A percentile compares a stretch with the other conserved stretches of the same genome.
Evolutionary conservation across 2,329 filamentous ascomycete genomes (phyloP).

Genomic region (Penicillium hordei): DNA sequence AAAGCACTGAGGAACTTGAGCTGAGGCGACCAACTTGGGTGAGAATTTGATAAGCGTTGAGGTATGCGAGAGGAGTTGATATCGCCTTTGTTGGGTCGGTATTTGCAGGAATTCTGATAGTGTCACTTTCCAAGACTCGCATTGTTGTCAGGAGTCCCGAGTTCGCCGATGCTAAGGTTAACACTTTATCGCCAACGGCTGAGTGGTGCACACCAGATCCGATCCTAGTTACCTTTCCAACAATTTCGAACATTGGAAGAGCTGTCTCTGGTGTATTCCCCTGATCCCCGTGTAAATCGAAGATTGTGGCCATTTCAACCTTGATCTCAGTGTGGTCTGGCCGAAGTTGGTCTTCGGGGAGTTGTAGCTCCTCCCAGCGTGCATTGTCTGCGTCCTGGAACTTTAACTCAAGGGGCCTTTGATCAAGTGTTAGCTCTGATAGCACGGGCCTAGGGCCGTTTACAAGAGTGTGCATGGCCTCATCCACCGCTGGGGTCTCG

Average conservation of each 20-base stretch:
- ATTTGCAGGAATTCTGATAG: constrained; percentile 14
- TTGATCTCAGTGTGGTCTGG: constrained; percentile 14
- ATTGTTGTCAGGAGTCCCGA: constrained; percentile 14
- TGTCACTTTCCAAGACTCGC: constrained; percentile 13
- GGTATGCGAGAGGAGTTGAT: constrained; percentile 17
- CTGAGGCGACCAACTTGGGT: constrained; percentile 13
- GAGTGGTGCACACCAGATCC: constrained; percentile 13
- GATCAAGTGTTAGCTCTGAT: constrained; percentile 7
- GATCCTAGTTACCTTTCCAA: constrained; percentile 12
- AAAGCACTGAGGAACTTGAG: constrained; percentile 14
- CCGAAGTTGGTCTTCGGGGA: background rate
- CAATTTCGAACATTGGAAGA: constrained; percentile 18
- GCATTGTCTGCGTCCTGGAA: constrained; percentile 7
- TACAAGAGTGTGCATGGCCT: constrained; percentile 17
- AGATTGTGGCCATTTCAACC: constrained; percentile 19
- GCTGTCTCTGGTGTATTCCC: constrained; percentile 13
- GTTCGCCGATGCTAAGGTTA: constrained; percentile 12
- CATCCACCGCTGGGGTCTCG: constrained; percentile 12
- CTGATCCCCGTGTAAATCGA: constrained; percentile 7
- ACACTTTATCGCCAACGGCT: constrained; percentile 16
- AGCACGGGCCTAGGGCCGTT: constrained; percentile 16
- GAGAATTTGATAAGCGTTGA: constrained; percentile 16
- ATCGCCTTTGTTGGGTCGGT: constrained; percentile 10
- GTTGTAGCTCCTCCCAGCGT: constrained; percentile 12
- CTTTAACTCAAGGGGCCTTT: constrained; percentile 15